Evolutionary conservation across 805 yeast genomes (phyloP), one percentile per base, ranked within the genome.

Genomic region (Ogataea methylovora): DNA sequence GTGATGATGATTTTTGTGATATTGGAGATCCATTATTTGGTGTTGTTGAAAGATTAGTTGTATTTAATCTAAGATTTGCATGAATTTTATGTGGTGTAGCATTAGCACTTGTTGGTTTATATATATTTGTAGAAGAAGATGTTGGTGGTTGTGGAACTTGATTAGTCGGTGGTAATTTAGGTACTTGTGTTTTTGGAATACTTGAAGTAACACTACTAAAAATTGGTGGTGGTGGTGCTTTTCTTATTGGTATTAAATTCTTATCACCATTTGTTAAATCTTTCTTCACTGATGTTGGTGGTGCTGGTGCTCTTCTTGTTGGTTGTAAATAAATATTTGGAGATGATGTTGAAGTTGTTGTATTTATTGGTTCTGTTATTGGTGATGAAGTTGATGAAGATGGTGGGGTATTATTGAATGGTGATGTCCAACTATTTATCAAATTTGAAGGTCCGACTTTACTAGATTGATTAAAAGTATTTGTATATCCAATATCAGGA

Each of bases 181-280:
- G 10, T 7, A 21, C n/a, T n/a, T n/a, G n/a, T n/a, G n/a, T n/a
- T n/a, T n/a, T n/a, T n/a, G n/a, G n/a, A n/a, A n/a, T n/a, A n/a
- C n/a, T n/a, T n/a, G 38, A 23, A n/a, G 32, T 23, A n/a, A 30
- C 27, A 24, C 33, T 30, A 16, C 20, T 30, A 21, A 30, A 30
- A 5, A 34, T 43, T 30, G 69, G 69, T 13, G 67, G 64, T 14
- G 57, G 52, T n/a, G 67, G 67, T 10, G 67, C 65, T 38, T 54
- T 63, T 43, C 67, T 54, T 39, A 56, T 51, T 9, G 73, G 71
- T 9, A 66, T 56, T 20, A 37, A 35, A 11, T 31, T 27, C 22
- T 16, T 9, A 24, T 29, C 21, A 13, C 34, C 27, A 2, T 26
- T 12, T 18, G 15, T 5, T 14, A 12, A 33, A 14, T 34, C 8